Evolutionary conservation across 2,329 filamentous ascomycete species (phyloP).

Genomic region (Blumeria hordei): DNA sequence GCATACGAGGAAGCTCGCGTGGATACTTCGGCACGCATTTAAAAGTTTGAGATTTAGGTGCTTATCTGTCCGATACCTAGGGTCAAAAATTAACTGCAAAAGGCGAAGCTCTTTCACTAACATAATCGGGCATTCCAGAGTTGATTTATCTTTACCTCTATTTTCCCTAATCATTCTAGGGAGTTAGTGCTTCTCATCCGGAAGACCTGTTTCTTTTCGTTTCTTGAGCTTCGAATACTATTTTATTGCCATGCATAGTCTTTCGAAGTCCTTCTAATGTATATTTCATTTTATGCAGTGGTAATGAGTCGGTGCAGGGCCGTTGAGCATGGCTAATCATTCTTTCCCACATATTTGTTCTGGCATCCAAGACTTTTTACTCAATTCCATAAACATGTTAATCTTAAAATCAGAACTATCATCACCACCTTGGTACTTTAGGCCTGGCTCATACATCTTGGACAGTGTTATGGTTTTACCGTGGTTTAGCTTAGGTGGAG

Average conservation of each 20-base stretch:
- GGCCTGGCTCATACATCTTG: neutral
- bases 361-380: neutral
- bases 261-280: neutral
- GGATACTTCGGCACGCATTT: neutral
- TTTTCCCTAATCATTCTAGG: neutral
- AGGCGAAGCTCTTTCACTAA: neutral
- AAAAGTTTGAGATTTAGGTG: neutral
- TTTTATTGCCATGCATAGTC: neutral
- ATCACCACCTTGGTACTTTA: neutral
- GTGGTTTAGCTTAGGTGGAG: too few species aligned
- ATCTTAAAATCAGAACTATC: neutral
- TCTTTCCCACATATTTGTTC: neutral
- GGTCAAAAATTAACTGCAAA: neutral
- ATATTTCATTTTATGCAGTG: neutral
- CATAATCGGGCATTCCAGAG: neutral
- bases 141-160: neutral
- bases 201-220: neutral
- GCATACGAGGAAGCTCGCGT: neutral
- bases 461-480: too few species aligned
- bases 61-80: neutral
- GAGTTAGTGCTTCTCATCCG: neutral
- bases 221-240: neutral
- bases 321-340: neutral
- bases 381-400: neutral
- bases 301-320: neutral